Conservation (phyloP, 2,329 filamentous ascomycete species). For the Ambrosiella xylebori region DNA sequence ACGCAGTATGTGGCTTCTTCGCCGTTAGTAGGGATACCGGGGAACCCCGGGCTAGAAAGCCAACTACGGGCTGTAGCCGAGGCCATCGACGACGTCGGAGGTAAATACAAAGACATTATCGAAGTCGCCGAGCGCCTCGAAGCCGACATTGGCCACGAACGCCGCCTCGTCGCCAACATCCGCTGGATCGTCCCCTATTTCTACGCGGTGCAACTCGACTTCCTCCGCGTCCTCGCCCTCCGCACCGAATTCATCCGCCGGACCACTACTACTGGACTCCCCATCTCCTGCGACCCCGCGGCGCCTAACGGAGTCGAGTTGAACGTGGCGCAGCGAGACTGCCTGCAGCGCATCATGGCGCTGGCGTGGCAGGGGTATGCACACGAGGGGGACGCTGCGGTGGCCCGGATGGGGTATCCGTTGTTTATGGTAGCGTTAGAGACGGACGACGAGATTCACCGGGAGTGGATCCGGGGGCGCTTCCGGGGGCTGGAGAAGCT, state of each 20-base stretch:
- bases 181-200: background rate
- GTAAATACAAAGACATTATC: background rate
- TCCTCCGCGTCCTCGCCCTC: background rate
- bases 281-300: background rate
- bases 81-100: background rate
- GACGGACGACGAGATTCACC: background rate
- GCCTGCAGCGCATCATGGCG: background rate
- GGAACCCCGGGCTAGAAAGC: background rate
- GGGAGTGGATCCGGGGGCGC: background rate
- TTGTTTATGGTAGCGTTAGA: background rate
- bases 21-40: background rate
- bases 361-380: background rate
- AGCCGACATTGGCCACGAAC: background rate
- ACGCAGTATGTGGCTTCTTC: background rate
- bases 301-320: background rate
- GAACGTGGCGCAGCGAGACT: background rate
- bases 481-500: background rate
- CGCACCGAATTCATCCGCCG: background rate
- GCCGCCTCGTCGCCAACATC: background rate
- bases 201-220: background rate
- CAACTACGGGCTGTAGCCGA: background rate
- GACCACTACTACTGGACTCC: background rate
- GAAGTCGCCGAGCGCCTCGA: background rate
- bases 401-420: background rate
- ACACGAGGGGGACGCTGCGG: background rate